phyloP scores from a whole-genome alignment of 1,284 basidiomycete species.

The Gomphus sp. region DNA sequence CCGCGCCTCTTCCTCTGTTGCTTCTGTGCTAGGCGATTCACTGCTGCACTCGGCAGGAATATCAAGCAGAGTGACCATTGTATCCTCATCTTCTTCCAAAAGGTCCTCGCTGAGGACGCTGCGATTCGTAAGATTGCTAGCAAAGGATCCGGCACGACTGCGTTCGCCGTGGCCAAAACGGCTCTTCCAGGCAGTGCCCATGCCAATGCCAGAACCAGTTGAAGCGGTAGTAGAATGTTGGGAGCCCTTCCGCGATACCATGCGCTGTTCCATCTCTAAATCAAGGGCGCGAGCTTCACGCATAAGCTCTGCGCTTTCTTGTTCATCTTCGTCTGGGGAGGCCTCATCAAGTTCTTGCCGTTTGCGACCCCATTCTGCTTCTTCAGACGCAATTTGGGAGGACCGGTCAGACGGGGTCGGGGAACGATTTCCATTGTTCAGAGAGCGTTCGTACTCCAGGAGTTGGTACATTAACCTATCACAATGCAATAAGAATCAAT shows the following conservation, averaged over 20 bases:
- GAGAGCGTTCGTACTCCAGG: conserved; percentile 83
- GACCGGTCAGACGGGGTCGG: conserved; percentile 44
- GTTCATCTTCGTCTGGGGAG: conserved; percentile 38
- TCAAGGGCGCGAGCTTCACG: conserved; percentile 69
- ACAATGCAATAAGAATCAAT: conserved; percentile 3
- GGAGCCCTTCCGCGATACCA: conserved; percentile 58
- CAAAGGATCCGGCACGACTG: conserved; percentile 62
- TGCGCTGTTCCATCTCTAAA: conserved; percentile 74
- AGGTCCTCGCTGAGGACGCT: conserved; percentile 71
- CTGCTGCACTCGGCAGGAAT: conserved; percentile 1
- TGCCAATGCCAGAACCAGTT: conserved; percentile 44
- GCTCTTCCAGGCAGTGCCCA: conserved; percentile 56
- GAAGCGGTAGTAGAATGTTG: conserved; percentile 39
- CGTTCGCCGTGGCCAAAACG: conserved; percentile 42
- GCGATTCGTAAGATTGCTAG: conserved; percentile 54
- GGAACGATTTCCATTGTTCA: conserved; percentile 44
- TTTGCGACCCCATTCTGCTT: conserved; percentile 77
- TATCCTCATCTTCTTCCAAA: conserved; percentile 71
- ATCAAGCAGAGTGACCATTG: conserved; percentile 3
- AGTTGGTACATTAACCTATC: conserved; percentile 91
- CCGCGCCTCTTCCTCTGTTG: conserved; percentile 20
- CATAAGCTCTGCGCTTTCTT: conserved; percentile 50
- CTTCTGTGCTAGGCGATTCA: conserved; percentile 12
- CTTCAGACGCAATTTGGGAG: conserved; percentile 49
- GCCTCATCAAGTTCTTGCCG: conserved; percentile 57